Evolutionary conservation across 176 grass and related monocot genomes (phyloP).

Genomic region (Sorghum bicolor): Sorghum_bicolor_NCBIv3 NC_012873.2:4690501-4691000

Average conservation of each 20-base stretch:
- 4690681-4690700: not conserved
- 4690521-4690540: not conserved
- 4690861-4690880: not conserved
- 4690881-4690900: not conserved
- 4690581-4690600: not conserved
- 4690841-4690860: not conserved
- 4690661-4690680: not conserved
- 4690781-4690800: not conserved
- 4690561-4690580: not conserved
- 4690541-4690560: not conserved
- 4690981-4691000: not conserved
- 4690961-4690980: not conserved
- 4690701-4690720: slow-evolving; percentile 4
- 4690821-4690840: not conserved
- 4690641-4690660: not conserved
- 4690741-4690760: not conserved
- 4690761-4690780: not conserved
- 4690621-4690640: not conserved
- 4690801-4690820: not conserved
- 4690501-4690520: not conserved
- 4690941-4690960: not conserved
- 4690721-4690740: not conserved
- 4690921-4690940: not conserved
- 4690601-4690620: not conserved
- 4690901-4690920: not conserved